Evolutionary conservation across 768 basidiomycete genomes (phyloP).

Genomic region (Serendipita sp.): DNA sequence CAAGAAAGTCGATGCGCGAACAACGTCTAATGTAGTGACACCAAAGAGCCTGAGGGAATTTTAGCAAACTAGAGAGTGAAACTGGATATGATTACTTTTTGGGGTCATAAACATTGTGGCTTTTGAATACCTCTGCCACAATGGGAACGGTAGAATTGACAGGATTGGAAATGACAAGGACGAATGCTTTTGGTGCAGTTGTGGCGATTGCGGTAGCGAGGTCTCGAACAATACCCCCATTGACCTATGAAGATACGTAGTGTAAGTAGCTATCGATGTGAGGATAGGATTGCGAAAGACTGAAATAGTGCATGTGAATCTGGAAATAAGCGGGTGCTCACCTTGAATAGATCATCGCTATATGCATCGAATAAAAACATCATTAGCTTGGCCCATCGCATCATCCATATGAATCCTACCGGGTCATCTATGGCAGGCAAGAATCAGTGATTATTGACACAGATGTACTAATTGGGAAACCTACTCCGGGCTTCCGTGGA

Average conservation of each 20-base stretch:
- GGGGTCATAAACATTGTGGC: slow-evolving; percentile 77
- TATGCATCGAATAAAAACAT: background rate
- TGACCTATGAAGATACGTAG: slow-evolving; percentile 45
- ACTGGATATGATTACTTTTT: slow-evolving; percentile 43
- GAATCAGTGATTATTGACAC: slow-evolving; percentile 5
- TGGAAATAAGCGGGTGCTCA: slow-evolving; percentile 18
- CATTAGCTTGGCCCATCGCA: background rate
- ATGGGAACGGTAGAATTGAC: slow-evolving; percentile 99
- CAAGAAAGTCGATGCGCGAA: slow-evolving; percentile 94
- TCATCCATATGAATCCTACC: slow-evolving; percentile 21
- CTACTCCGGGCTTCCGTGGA: slow-evolving; percentile 83
- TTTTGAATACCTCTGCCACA: slow-evolving; percentile 89
- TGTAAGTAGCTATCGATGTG: background rate
- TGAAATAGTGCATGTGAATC: background rate
- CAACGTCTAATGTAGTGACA: slow-evolving; percentile 94
- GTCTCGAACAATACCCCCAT: slow-evolving; percentile 90
- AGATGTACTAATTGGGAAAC: background rate
- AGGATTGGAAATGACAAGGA: slow-evolving; percentile 96
- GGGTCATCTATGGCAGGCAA: slow-evolving; percentile 28
- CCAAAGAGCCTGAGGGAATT: slow-evolving; percentile 66
- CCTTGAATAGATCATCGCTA: slow-evolving; percentile 95
- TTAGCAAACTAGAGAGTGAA: background rate
- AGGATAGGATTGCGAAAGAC: background rate
- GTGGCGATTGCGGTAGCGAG: slow-evolving; percentile 83
- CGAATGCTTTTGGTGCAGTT: slow-evolving; percentile 70